Evolutionary conservation across 2,329 filamentous ascomycete species (phyloP), one percentile per base, ranked within the genome.

Genomic region (Penicillium freii): DNA sequence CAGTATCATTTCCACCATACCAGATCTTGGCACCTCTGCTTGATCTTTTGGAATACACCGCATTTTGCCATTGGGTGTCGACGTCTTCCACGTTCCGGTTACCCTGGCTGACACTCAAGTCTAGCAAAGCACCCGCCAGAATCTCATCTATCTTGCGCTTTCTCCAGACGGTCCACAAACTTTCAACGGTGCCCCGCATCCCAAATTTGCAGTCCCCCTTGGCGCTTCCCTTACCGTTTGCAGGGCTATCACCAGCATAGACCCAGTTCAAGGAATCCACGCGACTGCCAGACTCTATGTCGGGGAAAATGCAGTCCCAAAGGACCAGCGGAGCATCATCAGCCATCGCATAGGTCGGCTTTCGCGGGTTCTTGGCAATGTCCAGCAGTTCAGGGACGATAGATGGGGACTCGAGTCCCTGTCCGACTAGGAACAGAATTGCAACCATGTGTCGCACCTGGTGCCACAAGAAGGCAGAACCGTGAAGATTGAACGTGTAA

Each of bases 391-490:
- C 81, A 51, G 85, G 81, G 43, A 97, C 81, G 15, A 97, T 77
- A 0, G 83, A 83, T 0, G 92, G 89, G 29, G 80, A 72, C 73
- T 99, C 94, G 17, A 96, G 83, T 0, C 91, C 87, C 76, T 99
- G 94, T 29, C 91, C 94, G 9, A 97, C 87, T 11, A 94, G 80
- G 78, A 99, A 97, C n/a, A 99, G 80, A 7, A 97, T 81, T 17
- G 88, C 85, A n/a, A 95, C 87, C 85, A 99, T 92, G 78, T 93
- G 91, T 25, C 94, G 87, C 65, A 99, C 95, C 77, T 99, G 94
- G 77, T 99, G 94, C 94, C 94, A 99, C 46, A 99, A 78, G 75
- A 99, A 99, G 1, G 92, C 94, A 8, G 89, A 92, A 21, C 94
- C 94, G 65, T 92, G 86, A 40, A 99, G 86, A 57, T 88, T 87